Evolutionary conservation across 495 filamentous ascomycete genomes (phyloP), one percentile per base, ranked within the genome.

Genomic region (Penicillium lividum): DNA sequence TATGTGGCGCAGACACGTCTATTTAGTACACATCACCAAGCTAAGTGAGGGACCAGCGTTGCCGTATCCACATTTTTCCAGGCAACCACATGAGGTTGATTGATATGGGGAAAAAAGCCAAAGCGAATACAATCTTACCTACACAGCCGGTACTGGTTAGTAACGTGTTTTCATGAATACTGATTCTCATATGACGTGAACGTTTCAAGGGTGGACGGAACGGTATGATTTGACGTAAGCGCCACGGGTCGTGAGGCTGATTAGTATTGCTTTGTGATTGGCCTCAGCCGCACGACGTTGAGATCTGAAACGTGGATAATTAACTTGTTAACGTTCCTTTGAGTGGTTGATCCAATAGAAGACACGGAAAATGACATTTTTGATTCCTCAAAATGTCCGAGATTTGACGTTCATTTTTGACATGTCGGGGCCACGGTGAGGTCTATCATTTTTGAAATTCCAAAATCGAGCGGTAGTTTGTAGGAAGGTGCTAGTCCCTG

Each of bases 1-100:
- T 28, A 27, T 52, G 49, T 52, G 49, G 49, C 49, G 49, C 49
- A 52, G 48, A 47, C 44, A 47, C 44, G 44, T 47, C 44, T 28
- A 4, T 9, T 16, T 25, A 0, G 10, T 7, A 8, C 22, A 27
- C 7, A 9, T 46, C 44, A 46, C 10, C 16, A 27, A 49, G 10
- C 3, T 16, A 49, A 31, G 28, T 49, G 46, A 48, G 46, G 46
- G 46, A 48, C 27, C 11, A 29, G 27, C 43, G 34, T 38, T 38
- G 11, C 7, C 18, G 44, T 29, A 49, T 49, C 46, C 46, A 49
- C 46, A 31, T 49, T 49, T 31, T 28, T 49, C 49, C 49, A 52
- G 49, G 49, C 49, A 52, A 30, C 49, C 30, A 36, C 49, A 33
- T 16, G 34, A 10, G 31, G 31, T 10, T 10, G 38, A 40, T 46